Conservation (phyloP, 495 filamentous ascomycete species). For the Penicillium desertorum region DNA sequence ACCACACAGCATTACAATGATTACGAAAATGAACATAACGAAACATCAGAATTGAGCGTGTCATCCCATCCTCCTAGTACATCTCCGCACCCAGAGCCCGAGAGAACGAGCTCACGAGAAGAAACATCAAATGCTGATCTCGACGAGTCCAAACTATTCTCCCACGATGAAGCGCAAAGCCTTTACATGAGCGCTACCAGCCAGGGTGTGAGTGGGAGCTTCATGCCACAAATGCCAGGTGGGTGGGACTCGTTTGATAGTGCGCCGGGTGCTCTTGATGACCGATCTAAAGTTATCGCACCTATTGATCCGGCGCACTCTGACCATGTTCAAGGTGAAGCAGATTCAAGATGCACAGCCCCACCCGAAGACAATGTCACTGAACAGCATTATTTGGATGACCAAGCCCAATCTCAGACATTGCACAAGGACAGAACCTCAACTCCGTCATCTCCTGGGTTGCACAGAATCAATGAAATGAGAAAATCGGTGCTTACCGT, state of each 20-base stretch:
- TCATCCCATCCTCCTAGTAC: constrained; percentile 13
- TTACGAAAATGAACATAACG: constrained; percentile 2
- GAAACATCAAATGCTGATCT: constrained; percentile 50
- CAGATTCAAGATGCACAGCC: constrained; percentile 33
- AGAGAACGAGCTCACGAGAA: constrained; percentile 24
- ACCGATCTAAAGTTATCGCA: background rate
- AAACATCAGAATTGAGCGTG: constrained; percentile 3
- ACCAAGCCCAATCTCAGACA: constrained; percentile 13
- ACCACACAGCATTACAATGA: background rate
- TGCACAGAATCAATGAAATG: constrained; percentile 29
- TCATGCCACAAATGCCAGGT: constrained; percentile 57
- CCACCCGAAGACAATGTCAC: constrained; percentile 19
- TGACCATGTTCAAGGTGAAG: constrained; percentile 16
- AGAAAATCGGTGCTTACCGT: constrained; percentile 38
- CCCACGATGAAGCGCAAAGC: constrained; percentile 88
- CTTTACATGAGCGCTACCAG: constrained; percentile 88
- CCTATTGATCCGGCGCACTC: constrained; percentile 2
- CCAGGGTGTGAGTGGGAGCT: constrained; percentile 35
- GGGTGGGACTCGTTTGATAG: constrained; percentile 53
- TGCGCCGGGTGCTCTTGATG: background rate
- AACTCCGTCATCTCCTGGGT: constrained; percentile 17
- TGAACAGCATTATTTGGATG: constrained; percentile 15
- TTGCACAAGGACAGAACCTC: constrained; percentile 24
- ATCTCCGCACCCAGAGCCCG: constrained; percentile 28
- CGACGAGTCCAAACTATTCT: constrained; percentile 76